These are phyloP conservation scores for Pyrus bretschneideri DNA, from an alignment of 306 rosid species.

Conservation along the genomic window DNA sequence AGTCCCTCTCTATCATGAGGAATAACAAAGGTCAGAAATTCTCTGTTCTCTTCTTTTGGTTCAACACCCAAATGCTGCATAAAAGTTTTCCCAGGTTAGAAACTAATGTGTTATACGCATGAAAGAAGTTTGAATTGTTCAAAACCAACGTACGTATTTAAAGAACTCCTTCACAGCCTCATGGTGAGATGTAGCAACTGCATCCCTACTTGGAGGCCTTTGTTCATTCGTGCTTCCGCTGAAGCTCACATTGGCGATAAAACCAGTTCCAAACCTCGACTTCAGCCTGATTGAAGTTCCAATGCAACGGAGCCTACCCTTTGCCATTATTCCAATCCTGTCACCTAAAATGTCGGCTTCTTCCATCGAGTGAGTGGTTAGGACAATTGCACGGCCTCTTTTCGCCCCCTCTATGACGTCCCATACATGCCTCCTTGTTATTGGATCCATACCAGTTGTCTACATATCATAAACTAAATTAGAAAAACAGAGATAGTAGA, in stretches of 20 bases:
- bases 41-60: slow-evolving; percentile 70
- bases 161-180: slow-evolving; percentile 72
- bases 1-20: slow-evolving; percentile 70
- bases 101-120: background rate
- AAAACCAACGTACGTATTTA: slow-evolving; percentile 46
- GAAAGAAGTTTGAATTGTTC: slow-evolving; percentile 6
- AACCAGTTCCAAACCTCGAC: slow-evolving; percentile 81
- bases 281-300: slow-evolving; percentile 83
- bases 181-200: background rate
- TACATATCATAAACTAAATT: slow-evolving; percentile 24
- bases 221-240: slow-evolving; percentile 27
- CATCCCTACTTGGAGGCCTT: background rate
- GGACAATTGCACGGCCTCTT: slow-evolving; percentile 72
- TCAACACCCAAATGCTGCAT: slow-evolving; percentile 58
- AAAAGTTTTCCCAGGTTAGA: slow-evolving; percentile 29
- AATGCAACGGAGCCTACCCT: slow-evolving; percentile 83
- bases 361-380: slow-evolving; percentile 97
- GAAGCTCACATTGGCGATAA: slow-evolving; percentile 60
- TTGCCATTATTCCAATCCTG: slow-evolving; percentile 89
- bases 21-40: slow-evolving; percentile 59
- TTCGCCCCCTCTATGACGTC: slow-evolving; percentile 80
- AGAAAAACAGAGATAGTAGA: slow-evolving; percentile 9
- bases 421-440: slow-evolving; percentile 94
- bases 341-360: slow-evolving; percentile 90
- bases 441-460: slow-evolving; percentile 97